Percentiles rank a stretch among this genome's conserved stretches.
These are phyloP conservation scores for Tausonia pullulans DNA, from an alignment of 1,284 basidiomycete genomes.

Conservation along the genomic window DNA sequence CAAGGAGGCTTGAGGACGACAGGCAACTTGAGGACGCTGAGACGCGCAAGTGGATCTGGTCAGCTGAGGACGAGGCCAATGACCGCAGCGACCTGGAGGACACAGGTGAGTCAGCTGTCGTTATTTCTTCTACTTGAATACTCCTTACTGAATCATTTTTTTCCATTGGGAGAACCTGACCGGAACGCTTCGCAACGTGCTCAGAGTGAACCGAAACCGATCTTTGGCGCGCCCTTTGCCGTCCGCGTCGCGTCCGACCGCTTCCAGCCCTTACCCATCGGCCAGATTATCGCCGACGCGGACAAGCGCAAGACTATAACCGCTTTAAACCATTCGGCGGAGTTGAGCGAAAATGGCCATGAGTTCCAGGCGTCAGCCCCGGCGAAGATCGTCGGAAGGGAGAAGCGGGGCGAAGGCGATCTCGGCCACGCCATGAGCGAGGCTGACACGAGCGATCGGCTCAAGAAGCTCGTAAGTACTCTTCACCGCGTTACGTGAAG, in stretches of 20 bases:
- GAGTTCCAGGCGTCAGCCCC: too few species aligned
- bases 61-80: slow-evolving; percentile 11
- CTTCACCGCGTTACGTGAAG: too few species aligned
- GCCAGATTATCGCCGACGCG: background rate
- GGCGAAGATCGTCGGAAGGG: too few species aligned
- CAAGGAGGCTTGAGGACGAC: background rate
- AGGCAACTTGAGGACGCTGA: background rate
- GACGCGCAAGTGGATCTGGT: slow-evolving; percentile 2
- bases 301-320: background rate
- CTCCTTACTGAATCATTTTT: background rate
- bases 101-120: background rate
- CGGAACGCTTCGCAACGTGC: too few species aligned
- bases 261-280: background rate
- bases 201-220: background rate
- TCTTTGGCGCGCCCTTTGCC: slow-evolving; percentile 4
- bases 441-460: too few species aligned
- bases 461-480: too few species aligned
- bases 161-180: too few species aligned
- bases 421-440: too few species aligned
- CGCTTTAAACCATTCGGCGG: background rate
- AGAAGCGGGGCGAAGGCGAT: too few species aligned
- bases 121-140: too few species aligned
- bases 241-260: background rate
- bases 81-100: background rate
- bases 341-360: too few species aligned